Evolutionary conservation across 768 basidiomycete genomes (phyloP), one percentile per base, ranked within the genome.

Genomic region (Pilatotrama ljubarskyi): DNA sequence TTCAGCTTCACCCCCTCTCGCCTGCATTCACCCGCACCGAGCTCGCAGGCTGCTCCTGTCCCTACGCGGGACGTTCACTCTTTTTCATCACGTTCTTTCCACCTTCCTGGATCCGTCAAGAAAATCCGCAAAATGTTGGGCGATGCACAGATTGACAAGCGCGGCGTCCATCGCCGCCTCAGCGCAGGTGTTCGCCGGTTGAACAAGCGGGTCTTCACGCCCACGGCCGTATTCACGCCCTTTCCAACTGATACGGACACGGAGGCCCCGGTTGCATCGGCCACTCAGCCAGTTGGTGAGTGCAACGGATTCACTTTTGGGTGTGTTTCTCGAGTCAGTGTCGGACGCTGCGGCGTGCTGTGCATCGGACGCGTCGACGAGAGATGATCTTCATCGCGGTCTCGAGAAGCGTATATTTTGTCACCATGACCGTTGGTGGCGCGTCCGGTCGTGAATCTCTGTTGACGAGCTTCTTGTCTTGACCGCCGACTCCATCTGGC

Each of bases 81-180:
- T 62, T 55, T 64, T 57, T 53, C 51, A 26, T 42, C 49, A 55
- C 62, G 44, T 61, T 58, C 58, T 58, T 64, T 59, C 52, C 24
- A 9, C 43, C 29, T 42, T 18, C n/a, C 52, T 20, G 25, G 17
- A 24, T 42, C 46, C 44, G 13, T 38, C 57, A 36, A 20, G 32
- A 53, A 43, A 47, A 46, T 40, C 29, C 43, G 13, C 46, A 64
- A 58, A 49, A 66, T 66, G 65, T n/a, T 60, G 35, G 55, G 53
- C 57, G 59, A 56, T 9, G 15, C 50, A 13, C 43, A 54, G n/a
- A 22, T 59, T 26, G 44, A 58, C 44, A 62, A 63, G 47, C 58
- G 59, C 41, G 59, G 42, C 37, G 47, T 58, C 38, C 65, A 66
- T 50, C 65, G 59, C 48, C 62, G 65, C 47, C 26, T 61, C 25